phyloP scores from a whole-genome alignment of 768 basidiomycete species.

The Pisolithus sp. region DNA sequence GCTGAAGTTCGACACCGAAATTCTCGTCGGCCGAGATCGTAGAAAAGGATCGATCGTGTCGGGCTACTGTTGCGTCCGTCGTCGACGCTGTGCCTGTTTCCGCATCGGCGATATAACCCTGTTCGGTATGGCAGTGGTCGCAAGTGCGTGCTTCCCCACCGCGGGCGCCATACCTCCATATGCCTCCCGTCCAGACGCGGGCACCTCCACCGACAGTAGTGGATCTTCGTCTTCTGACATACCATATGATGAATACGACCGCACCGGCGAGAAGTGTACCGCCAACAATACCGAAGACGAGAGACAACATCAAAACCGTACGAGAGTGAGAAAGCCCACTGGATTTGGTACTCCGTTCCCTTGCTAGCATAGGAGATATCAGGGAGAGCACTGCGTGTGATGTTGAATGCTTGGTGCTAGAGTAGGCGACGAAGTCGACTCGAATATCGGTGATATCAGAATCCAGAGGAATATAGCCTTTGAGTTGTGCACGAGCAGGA shows the following conservation, averaged over 20 bases:
- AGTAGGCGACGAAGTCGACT: conserved; percentile 65
- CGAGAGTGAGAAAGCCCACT: conserved; percentile 36
- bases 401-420: conserved; percentile 57
- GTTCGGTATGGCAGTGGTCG: conserved; percentile 6
- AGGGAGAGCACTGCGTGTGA: conserved; percentile 59
- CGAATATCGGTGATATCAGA: conserved; percentile 37
- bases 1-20: conserved; percentile 43
- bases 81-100: conserved; percentile 13
- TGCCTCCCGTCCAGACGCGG: conserved; percentile 22
- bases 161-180: conserved; percentile 49
- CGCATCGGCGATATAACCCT: conserved; percentile 27
- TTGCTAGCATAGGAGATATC: conserved; percentile 34
- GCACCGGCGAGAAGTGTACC: conserved; percentile 49
- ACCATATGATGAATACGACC: conserved; percentile 52
- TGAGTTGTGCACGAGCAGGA: conserved; percentile 35
- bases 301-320: conserved; percentile 51
- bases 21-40: conserved; percentile 14
- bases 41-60: conserved; percentile 1
- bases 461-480: conserved; percentile 50
- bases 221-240: conserved; percentile 52
- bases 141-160: conserved; percentile 15
- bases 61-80: too few relatives aligned
- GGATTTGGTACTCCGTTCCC: conserved; percentile 28
- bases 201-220: conserved; percentile 54
- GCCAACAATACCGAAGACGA: conserved; percentile 59